Evolutionary conservation across 257 asterid genomes (phyloP), one percentile per base, ranked within the genome.

Genomic region (Vinca minor): DNA sequence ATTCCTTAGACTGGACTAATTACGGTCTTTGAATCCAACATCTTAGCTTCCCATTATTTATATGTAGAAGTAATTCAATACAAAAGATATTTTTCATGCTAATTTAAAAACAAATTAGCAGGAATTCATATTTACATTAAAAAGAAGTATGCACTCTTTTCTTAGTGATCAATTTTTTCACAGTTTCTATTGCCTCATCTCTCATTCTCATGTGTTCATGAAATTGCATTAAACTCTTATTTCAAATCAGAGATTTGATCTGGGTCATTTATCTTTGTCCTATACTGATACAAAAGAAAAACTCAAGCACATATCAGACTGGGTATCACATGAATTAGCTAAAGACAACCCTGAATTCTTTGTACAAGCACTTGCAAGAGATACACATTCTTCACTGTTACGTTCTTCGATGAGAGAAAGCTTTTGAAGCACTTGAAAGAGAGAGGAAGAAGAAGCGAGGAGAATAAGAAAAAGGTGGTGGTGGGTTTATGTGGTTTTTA

Each of bases 121-220:
- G 47, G 44, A 42, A 41, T 56, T 25, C 31, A 29, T 29, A 53
- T 47, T 49, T 17, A 62, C 62, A 61, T 36, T n/a, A n/a, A n/a
- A 32, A 60, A 15, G 65, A 62, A 49, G 63, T 62, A 34, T 64
- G 61, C 25, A 36, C 44, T 54, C 70, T 76, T 75, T 74, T 71
- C 56, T 64, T 76, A 60, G 73, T 59, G 11, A 38, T 68, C 92
- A 90, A 86, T 73, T 65, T 82, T 82, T 79, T 88, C 46, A 80
- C 84, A 65, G 71, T 74, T 57, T 82, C 85, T 26, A 84, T 68
- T 10, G 87, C 96, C 42, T 67, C 85, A 64, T 74, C 82, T 71
- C 86, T 81, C 85, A 79, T 76, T 73, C 67, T 82, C 76, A 66
- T 5, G 39, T 86, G 88, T 65, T 86, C 87, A 4, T 35, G 70